phyloP scores from a whole-genome alignment of 306 rosid species.

The Adenanthera pavonina region DNA sequence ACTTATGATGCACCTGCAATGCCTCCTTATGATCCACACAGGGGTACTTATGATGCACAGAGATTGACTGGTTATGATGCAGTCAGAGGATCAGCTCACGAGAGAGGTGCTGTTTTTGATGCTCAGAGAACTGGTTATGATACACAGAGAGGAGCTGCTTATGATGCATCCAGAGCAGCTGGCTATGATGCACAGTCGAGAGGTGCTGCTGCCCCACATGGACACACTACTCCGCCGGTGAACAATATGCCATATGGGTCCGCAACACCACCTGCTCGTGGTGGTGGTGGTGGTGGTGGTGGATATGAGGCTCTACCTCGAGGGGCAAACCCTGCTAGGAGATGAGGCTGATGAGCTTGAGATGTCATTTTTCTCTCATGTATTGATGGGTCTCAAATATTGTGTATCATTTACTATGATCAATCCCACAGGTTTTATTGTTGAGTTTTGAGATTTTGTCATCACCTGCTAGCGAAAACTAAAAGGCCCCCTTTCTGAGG shows the following conservation, averaged over 20 bases:
- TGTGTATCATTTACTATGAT: constrained; percentile 5
- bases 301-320: constrained; percentile 66
- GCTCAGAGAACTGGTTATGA: constrained; percentile 60
- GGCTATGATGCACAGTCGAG: constrained; percentile 75
- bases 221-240: constrained; percentile 49
- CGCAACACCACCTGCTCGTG: constrained; percentile 65
- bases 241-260: constrained; percentile 67
- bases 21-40: constrained; percentile 62
- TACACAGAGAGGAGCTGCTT: constrained; percentile 56
- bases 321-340: constrained; percentile 69
- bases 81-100: constrained; percentile 56
- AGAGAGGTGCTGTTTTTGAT: constrained; percentile 54
- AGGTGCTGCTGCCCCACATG: constrained; percentile 62
- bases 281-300: constrained; percentile 40
- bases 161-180: constrained; percentile 57
- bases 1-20: constrained; percentile 56
- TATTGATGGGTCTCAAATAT: constrained; percentile 14
- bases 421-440: constrained; percentile 5
- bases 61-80: constrained; percentile 61
- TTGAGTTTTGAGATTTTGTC: neutral
- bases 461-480: neutral
- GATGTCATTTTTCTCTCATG: constrained; percentile 19
- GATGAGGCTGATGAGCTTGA: constrained; percentile 47
- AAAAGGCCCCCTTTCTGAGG: neutral
- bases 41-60: constrained; percentile 59